These are phyloP conservation scores for Pterula multifida DNA, from an alignment of 1,284 basidiomycete genomes.

Conservation along the genomic window DNA sequence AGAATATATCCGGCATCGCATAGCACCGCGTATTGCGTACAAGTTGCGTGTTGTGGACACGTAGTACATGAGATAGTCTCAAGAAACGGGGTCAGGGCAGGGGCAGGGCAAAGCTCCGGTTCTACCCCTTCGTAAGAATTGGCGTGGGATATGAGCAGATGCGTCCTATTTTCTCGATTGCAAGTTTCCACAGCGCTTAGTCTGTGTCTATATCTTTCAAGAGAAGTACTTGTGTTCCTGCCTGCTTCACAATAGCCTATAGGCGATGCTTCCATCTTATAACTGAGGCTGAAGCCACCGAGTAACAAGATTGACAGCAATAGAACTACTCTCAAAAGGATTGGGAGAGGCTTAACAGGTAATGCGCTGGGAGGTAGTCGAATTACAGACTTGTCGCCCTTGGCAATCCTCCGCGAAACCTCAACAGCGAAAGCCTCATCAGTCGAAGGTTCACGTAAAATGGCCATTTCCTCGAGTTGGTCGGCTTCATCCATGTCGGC, in stretches of 20 bases:
- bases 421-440: conserved; percentile 14
- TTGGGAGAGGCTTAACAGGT: conserved; percentile 11
- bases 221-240: conserved; percentile 45
- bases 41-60: conserved; percentile 77
- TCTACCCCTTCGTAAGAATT: conserved; percentile 20
- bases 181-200: conserved; percentile 46
- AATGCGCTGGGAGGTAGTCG: conserved; percentile 7
- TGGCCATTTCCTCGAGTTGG: conserved; percentile 12
- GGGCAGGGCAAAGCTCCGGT: conserved; percentile 36
- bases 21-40: conserved; percentile 47
- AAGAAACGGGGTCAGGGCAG: conserved; percentile 42
- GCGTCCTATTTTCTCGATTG: conserved; percentile 40
- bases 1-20: conserved; percentile 74
- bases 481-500: conserved; percentile 10
- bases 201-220: conserved; percentile 34
- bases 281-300: conserved; percentile 31
- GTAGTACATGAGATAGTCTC: conserved; percentile 67
- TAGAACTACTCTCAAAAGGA: conserved; percentile 24
- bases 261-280: conserved; percentile 54
- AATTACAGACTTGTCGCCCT: conserved; percentile 16
- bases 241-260: conserved; percentile 80
- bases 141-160: conserved; percentile 19
- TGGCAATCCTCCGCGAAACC: conserved; percentile 25
- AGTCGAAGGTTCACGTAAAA: background rate
- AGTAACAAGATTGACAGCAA: conserved; percentile 25